These are phyloP conservation scores for Decorospora gaudefroyi DNA, from an alignment of 2,329 filamentous ascomycete genomes.

Conservation along the genomic window DNA sequence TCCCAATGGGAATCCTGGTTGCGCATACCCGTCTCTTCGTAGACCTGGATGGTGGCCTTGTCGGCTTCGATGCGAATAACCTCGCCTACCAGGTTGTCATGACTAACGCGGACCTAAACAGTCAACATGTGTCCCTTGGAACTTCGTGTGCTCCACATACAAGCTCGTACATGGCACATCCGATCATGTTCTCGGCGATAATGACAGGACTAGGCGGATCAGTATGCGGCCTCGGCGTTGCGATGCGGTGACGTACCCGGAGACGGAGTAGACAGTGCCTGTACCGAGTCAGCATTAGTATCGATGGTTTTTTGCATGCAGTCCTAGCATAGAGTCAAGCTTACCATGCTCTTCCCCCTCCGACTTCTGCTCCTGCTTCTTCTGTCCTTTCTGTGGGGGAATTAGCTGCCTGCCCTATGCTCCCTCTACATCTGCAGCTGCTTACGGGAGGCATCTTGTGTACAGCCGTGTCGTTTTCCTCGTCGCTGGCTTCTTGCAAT, in stretches of 20 bases:
- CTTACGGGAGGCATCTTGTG: constrained; percentile 49
- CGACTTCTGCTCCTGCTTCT: constrained; percentile 48
- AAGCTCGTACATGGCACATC: constrained; percentile 99
- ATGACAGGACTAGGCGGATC: constrained; percentile 72
- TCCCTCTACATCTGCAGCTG: constrained; percentile 9
- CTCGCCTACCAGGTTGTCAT: constrained; percentile 90
- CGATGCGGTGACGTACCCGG: constrained; percentile 55
- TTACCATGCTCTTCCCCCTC: constrained; percentile 62
- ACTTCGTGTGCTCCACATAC: constrained; percentile 56
- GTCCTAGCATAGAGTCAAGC: constrained; percentile 17
- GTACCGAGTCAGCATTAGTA: constrained; percentile 19
- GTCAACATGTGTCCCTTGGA: constrained; percentile 15
- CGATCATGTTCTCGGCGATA: constrained; percentile 96
- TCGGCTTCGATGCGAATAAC: constrained; percentile 97
- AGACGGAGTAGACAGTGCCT: constrained; percentile 72
- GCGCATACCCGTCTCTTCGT: constrained; percentile 89
- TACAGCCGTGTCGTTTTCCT: constrained; percentile 17
- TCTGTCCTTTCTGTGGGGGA: constrained; percentile 39
- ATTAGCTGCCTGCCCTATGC: constrained; percentile 31
- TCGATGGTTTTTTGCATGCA: neutral
- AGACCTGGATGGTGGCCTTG: constrained; percentile 97
- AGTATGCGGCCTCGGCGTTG: constrained; percentile 28
- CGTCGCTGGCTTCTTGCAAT: constrained; percentile 24
- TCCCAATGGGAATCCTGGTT: no score
- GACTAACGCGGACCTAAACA: constrained; percentile 80